Evolutionary conservation across 305 asterid species (phyloP).

Genomic region (Fraxinus angustifolia): DNA sequence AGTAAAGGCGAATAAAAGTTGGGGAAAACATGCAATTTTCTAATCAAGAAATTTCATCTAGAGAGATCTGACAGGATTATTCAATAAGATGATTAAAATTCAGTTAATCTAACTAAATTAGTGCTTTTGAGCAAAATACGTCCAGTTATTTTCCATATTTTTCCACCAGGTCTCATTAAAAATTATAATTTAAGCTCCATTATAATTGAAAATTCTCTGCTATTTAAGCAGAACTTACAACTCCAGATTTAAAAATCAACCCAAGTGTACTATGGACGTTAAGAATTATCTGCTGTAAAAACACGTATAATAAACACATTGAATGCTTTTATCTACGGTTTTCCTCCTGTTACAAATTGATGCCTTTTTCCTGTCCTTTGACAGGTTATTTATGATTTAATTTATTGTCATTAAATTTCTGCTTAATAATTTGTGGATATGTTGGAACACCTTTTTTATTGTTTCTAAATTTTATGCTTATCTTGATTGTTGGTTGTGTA

Average conservation of each 20-base stretch:
- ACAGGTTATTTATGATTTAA: not conserved
- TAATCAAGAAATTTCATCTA: not conserved
- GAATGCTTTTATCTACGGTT: not conserved
- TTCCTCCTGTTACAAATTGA: not conserved
- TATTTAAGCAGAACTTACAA: not conserved
- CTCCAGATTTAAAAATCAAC: not conserved
- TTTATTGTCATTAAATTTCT: not conserved
- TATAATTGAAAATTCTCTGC: not conserved
- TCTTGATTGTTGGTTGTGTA: not conserved
- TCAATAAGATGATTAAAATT: not conserved
- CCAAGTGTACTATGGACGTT: not conserved
- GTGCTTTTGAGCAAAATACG: not conserved
- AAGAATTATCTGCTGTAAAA: not conserved
- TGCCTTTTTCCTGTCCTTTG: not conserved
- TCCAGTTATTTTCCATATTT: not conserved
- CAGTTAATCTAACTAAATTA: not conserved
- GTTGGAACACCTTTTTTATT: not conserved
- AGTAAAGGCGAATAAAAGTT: not conserved
- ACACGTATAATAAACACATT: not conserved
- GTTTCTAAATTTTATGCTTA: not conserved
- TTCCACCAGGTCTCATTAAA: not conserved
- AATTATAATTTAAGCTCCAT: not conserved
- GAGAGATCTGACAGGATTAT: not conserved
- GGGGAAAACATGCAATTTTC: not conserved
- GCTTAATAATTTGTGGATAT: not conserved